Evolutionary conservation across 306 rosid species (phyloP), one percentile per base, ranked within the genome.

Genomic region (Dryas drummondii): DNA sequence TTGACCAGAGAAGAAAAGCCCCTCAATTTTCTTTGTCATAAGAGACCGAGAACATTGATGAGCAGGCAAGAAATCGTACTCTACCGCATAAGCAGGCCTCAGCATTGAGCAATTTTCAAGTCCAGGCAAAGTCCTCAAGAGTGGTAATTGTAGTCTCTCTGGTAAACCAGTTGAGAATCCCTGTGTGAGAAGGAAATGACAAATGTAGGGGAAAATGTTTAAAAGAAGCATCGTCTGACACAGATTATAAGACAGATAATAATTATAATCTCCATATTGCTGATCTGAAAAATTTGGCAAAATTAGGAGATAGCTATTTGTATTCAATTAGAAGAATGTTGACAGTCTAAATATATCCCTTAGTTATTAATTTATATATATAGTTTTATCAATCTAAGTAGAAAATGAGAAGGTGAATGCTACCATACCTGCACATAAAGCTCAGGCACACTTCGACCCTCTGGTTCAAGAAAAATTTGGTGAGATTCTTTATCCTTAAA

Each of bases 61-160:
- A 83, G 98, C 94, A 52, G 96, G 98, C 81, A 94, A 86, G 90
- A 78, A 94, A 68, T 94, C 96, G 81, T 94, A 94, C 83, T 94
- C 98, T 72, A 94, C 98, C 4, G 98, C 98, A 86, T 94, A 94
- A 66, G 98, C 98, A 63, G 98, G 98, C 83, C 98, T 88, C 80
- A 94, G 88, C 94, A 94, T 94, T 69, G 96, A 94, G 87, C 97
- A 91, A 14, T 90, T 91, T 76, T 94, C 97, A 75, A 94, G 98
- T 66, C 98, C 98, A 72, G 98, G 98, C 82, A 94, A 90, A 84
- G 97, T 90, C 86, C 96, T 88, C 87, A 94, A 80, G 83, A 94
- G 84, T 74, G 98, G 98, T 75, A 94, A 80, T 68, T 94, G 98
- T 54, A 94, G 82, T 75, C 93, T 85, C 85, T 94, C 98, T 44